Evolutionary conservation across 257 asterid genomes (phyloP).

Genomic region (Verbascum thapsus): DNA sequence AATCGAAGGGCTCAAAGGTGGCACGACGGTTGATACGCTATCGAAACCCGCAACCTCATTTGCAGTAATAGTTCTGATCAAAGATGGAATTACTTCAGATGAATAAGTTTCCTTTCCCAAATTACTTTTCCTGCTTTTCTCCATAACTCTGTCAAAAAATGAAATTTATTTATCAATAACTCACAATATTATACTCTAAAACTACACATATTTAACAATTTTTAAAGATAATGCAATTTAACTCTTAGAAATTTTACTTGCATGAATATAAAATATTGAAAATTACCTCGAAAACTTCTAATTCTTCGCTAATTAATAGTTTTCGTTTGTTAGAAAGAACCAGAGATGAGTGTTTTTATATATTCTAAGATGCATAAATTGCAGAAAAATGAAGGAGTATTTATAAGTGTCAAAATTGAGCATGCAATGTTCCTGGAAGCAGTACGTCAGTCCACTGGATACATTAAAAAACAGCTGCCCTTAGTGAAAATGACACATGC

Average conservation of each 20-base stretch:
- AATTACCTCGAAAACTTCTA: constrained; percentile 17
- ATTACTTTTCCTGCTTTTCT: constrained; percentile 19
- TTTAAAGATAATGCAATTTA: too few species aligned
- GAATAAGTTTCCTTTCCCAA: constrained; percentile 21
- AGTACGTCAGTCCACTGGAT: constrained; percentile 25
- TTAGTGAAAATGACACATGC: constrained; percentile 10
- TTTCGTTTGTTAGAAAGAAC: neutral
- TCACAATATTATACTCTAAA: too few species aligned
- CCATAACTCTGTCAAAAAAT: constrained; percentile 28
- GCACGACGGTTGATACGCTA: constrained; percentile 24
- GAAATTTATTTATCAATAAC: too few species aligned
- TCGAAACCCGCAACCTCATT: constrained; percentile 62
- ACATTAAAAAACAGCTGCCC: constrained; percentile 33
- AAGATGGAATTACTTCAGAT: constrained; percentile 43
- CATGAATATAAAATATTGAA: neutral
- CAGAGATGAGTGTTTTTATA: neutral
- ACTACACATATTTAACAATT: neutral
- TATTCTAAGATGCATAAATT: neutral
- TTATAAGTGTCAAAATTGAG: constrained; percentile 19
- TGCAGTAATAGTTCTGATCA: constrained; percentile 48
- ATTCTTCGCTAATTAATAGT: neutral
- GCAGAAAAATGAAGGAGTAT: constrained; percentile 14
- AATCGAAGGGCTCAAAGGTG: constrained; percentile 22
- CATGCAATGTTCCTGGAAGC: constrained; percentile 31
- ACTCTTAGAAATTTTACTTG: neutral